Evolutionary conservation across 2,329 filamentous ascomycete species (phyloP), one percentile per base, ranked within the genome.

Genomic region (Neobulgaria alba): DNA sequence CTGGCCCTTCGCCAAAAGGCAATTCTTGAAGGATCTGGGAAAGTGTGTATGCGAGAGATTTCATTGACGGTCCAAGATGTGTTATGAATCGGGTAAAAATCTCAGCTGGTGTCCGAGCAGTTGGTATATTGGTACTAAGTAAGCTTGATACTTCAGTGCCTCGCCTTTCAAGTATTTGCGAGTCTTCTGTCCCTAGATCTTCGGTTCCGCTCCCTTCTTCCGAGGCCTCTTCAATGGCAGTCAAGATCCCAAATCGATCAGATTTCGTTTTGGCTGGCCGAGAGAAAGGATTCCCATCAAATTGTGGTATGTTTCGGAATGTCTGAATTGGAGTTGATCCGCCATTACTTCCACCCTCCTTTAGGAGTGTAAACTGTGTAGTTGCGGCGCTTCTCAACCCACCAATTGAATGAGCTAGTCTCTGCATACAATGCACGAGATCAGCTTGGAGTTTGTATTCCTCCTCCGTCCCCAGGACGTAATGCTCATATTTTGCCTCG

Each of bases 61-160:
- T 94, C 79, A 95, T 94, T 0, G 90, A 92, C 1, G 92, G 92
- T 0, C 92, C 92, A 16, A 98, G 69, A 50, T 92, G 78, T 15
- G 75, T 71, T 45, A 98, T 95, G 61, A 96, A 98, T 4, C 89
- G 72, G 9, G 87, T 79, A 58, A 96, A 96, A 50, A 96, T 93
- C 43, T 95, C 87, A 0, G 83, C 77, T 0, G 89, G 79, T 2
- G 77, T 73, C 29, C 68, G 69, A 43, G 77, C 73, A 1, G 63
- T 55, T 3, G 64, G 63, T 31, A 55, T 49, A 34, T 42, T 36
- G 10, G 49, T 10, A 46, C 52, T 57, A 18, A 51, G 43, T 19
- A 38, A 46, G 14, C 45, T 51, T 32, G 33, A 35, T 18, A 16
- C 33, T 8, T 5, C 19, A 3, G 19, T 8, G 17, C 42, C 41